Evolutionary conservation across 495 filamentous ascomycete species (phyloP).

Genomic region (Penicillium waksmanii): DNA sequence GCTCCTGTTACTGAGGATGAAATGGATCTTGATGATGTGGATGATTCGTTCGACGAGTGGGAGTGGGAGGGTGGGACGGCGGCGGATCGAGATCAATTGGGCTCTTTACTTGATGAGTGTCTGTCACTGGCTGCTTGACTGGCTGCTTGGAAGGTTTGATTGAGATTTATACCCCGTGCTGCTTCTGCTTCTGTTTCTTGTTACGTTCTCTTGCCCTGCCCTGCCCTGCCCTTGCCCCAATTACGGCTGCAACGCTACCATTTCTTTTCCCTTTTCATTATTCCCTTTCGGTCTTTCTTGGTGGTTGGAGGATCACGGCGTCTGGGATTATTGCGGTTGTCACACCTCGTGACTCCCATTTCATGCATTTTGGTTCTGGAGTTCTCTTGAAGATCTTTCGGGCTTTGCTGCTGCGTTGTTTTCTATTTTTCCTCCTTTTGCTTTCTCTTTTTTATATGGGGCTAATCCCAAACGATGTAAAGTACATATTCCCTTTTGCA

Average conservation of each 20-base stretch:
- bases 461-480: slow-evolving; percentile 22
- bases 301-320: slow-evolving; percentile 29
- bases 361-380: slow-evolving; percentile 33
- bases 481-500: slow-evolving; percentile 20
- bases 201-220: neutral
- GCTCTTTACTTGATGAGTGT: slow-evolving; percentile 69
- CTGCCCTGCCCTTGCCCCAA: too few species aligned
- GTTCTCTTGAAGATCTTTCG: slow-evolving; percentile 27
- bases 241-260: neutral
- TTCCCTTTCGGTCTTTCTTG: slow-evolving; percentile 18
- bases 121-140: slow-evolving; percentile 49
- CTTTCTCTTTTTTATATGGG: slow-evolving; percentile 4
- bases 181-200: slow-evolving; percentile 7
- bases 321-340: slow-evolving; percentile 26
- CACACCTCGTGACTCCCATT: slow-evolving; percentile 16
- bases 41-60: slow-evolving; percentile 47
- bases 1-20: slow-evolving; percentile 33
- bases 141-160: too few species aligned
- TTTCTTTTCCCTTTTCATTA: slow-evolving; percentile 2
- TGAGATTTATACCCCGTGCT: slow-evolving; percentile 23
- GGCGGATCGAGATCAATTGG: slow-evolving; percentile 65
- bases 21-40: slow-evolving; percentile 68
- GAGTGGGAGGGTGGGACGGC: slow-evolving; percentile 74
- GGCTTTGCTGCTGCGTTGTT: slow-evolving; percentile 7
- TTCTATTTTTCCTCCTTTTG: slow-evolving; percentile 2